Percentiles rank a stretch among this genome's conserved stretches.
phyloP scores from a whole-genome alignment of 1,284 basidiomycete species.

The Xerocomus nothofagi region DNA sequence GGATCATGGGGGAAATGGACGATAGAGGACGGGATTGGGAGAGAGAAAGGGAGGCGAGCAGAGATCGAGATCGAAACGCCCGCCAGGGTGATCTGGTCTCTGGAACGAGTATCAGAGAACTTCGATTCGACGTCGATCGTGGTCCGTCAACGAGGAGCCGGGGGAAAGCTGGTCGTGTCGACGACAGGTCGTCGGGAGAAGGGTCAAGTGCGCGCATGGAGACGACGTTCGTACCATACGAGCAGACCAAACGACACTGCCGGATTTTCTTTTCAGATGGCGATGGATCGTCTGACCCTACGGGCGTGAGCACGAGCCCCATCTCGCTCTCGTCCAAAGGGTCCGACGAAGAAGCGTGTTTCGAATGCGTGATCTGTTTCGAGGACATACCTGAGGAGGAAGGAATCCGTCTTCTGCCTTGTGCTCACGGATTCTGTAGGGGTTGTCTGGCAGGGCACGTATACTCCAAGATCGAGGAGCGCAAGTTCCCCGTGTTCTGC shows the following conservation, averaged over 20 bases:
- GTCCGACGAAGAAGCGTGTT: slow-evolving; percentile 10
- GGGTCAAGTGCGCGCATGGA: slow-evolving; percentile 2
- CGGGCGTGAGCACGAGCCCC: neutral
- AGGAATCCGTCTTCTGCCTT: slow-evolving; percentile 23
- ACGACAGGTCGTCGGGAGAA: neutral
- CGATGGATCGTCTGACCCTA: slow-evolving; percentile 3
- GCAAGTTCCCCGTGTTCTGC: slow-evolving; percentile 59
- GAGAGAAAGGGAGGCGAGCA: neutral
- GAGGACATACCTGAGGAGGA: slow-evolving; percentile 46
- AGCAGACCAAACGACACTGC: slow-evolving; percentile 27
- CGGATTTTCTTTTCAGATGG: slow-evolving; percentile 26
- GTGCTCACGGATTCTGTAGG: slow-evolving; percentile 34
- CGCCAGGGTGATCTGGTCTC: neutral
- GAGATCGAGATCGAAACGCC: neutral
- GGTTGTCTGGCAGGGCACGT: slow-evolving; percentile 50
- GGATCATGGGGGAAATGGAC: slow-evolving; percentile 12
- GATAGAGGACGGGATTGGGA: neutral
- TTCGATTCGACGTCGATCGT: neutral
- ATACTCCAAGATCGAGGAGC: slow-evolving; percentile 48
- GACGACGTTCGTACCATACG: slow-evolving; percentile 15
- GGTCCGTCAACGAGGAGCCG: neutral
- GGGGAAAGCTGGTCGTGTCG: neutral
- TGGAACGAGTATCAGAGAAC: slow-evolving; percentile 1
- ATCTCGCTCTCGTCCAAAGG: neutral
- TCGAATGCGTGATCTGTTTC: slow-evolving; percentile 55